phyloP scores from a whole-genome alignment of 2,329 filamentous ascomycete species.

The Penicillium sp. region DNA sequence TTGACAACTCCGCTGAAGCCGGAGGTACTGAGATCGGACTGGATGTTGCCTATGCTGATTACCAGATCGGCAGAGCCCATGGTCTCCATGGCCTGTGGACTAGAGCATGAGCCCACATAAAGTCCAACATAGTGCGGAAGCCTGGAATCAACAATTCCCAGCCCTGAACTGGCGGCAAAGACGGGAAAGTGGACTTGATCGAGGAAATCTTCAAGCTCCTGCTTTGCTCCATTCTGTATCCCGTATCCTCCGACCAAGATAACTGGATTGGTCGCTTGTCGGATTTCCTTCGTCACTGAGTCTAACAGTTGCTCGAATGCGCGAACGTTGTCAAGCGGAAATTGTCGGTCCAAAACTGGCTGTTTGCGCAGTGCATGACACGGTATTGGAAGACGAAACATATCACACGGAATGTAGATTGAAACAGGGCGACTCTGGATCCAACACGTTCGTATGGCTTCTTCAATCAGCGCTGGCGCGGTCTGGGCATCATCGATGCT shows the following conservation, averaged over 20 bases:
- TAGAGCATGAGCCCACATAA: conserved; percentile 47
- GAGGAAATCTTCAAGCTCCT: conserved; percentile 73
- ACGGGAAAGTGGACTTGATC: conserved; percentile 71
- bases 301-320: not conserved
- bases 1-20: not conserved
- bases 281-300: not conserved
- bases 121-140: conserved; percentile 73
- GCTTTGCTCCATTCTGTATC: conserved; percentile 57
- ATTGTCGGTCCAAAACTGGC: not conserved
- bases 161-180: conserved; percentile 83
- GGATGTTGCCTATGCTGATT: conserved; percentile 6
- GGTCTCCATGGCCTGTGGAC: not conserved
- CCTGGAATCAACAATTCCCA: conserved; percentile 74
- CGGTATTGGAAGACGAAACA: not conserved
- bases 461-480: not conserved
- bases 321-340: not conserved
- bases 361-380: not conserved
- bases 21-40: conserved; percentile 7
- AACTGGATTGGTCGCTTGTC: not conserved
- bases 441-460: not conserved
- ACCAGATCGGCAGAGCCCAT: conserved; percentile 3
- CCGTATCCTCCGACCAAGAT: not conserved
- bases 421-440: not conserved
- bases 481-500: conserved; percentile 56
- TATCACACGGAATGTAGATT: not conserved